Evolutionary conservation across 257 asterid species (phyloP).

Genomic region (Fraxinus cuspidata): DNA sequence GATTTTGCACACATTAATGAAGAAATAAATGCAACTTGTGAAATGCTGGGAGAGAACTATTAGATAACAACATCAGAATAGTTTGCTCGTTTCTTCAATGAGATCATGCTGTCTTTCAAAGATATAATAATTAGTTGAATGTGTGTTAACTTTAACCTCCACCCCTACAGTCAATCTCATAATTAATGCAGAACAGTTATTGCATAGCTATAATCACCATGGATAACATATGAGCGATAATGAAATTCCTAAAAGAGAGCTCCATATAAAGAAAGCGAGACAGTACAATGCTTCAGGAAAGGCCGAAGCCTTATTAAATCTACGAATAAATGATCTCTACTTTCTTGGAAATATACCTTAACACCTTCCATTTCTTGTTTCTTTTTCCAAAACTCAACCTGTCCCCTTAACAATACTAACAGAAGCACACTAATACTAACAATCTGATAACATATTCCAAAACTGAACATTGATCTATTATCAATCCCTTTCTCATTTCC

Average conservation of each 20-base stretch:
- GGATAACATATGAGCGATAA: neutral
- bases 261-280: neutral
- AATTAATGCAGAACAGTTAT: constrained; percentile 6
- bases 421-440: neutral
- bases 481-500: neutral
- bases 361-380: too few species aligned
- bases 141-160: constrained; percentile 4
- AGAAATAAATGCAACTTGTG: neutral
- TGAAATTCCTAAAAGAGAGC: constrained; percentile 5
- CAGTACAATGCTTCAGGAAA: neutral
- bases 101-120: neutral
- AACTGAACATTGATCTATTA: neutral
- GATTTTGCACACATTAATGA: neutral
- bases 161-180: neutral
- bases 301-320: neutral
- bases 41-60: neutral
- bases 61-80: neutral
- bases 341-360: too few species aligned
- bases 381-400: constrained; percentile 7
- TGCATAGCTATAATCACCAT: neutral
- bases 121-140: neutral
- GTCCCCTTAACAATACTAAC: neutral
- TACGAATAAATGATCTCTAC: neutral
- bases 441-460: neutral
- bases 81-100: neutral